phyloP scores from a whole-genome alignment of 139 green algal genomes.

The Axilococcus clingmanii region DNA sequence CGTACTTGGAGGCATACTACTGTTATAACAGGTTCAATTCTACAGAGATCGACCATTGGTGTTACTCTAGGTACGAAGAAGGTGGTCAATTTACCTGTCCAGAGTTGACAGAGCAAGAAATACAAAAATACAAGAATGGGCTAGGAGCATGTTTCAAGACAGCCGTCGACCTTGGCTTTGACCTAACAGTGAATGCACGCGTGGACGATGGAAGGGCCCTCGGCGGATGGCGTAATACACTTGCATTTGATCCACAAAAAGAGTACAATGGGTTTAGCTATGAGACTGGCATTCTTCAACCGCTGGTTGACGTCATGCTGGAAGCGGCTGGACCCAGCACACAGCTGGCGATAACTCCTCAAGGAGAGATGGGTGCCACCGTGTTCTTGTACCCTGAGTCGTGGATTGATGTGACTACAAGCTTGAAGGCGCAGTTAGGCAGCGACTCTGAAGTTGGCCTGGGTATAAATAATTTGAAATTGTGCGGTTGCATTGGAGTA shows the following conservation, averaged over 20 bases:
- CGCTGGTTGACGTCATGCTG: conserved; percentile 23
- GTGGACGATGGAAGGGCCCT: conserved; percentile 18
- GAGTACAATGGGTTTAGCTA: conserved; percentile 31
- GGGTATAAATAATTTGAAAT: conserved; percentile 27
- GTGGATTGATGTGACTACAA: background rate
- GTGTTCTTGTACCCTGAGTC: conserved; percentile 17
- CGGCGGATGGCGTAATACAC: conserved; percentile 38
- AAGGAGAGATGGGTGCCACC: conserved; percentile 13
- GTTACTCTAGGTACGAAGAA: background rate
- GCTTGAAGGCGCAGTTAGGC: background rate
- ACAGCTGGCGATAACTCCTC: conserved; percentile 3
- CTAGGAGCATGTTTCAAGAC: conserved; percentile 6
- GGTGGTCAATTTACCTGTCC: background rate
- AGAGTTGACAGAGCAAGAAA: background rate
- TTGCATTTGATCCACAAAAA: conserved; percentile 29
- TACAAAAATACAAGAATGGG: background rate
- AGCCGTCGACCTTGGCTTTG: background rate
- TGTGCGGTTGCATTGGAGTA: conserved; percentile 22
- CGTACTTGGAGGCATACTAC: conserved; percentile 20
- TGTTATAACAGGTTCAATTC: conserved; percentile 16
- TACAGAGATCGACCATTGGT: conserved; percentile 1
- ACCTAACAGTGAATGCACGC: conserved; percentile 10
- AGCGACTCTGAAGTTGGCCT: conserved; percentile 9
- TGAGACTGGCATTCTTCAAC: conserved; percentile 27
- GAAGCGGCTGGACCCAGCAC: background rate